Percentiles rank a stretch among this genome's conserved stretches.
Evolutionary conservation across 169 alveolate species (phyloP).

Genomic region (Cryptosporidium muris): DNA sequence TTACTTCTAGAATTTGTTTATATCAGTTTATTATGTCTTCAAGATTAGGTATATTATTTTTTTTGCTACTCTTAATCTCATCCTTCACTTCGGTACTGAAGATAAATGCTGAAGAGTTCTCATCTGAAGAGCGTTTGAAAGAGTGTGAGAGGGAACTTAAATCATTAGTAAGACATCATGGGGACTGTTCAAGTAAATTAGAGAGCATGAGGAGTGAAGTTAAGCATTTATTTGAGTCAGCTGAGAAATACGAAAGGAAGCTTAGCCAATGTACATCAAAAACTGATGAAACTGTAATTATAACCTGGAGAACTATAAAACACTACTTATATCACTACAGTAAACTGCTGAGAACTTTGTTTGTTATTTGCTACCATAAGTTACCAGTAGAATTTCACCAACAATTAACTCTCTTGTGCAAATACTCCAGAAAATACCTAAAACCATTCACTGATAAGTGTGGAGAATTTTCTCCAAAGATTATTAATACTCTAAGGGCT

Average conservation of each 20-base stretch:
- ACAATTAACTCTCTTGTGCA: not conserved
- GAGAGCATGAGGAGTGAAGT: slow-evolving; percentile 32
- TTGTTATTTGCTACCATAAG: slow-evolving; percentile 12
- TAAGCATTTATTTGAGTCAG: slow-evolving; percentile 42
- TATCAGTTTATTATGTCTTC: too few relatives aligned
- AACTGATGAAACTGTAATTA: not conserved
- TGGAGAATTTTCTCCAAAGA: slow-evolving; percentile 5
- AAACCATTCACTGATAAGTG: slow-evolving; percentile 29
- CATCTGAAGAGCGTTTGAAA: slow-evolving; percentile 43
- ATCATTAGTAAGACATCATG: slow-evolving; percentile 33
- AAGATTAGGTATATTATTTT: too few relatives aligned
- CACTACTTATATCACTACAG: slow-evolving; percentile 13
- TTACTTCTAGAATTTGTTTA: too few relatives aligned
- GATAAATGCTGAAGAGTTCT: slow-evolving; percentile 5
- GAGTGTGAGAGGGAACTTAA: slow-evolving; percentile 62
- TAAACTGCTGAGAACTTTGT: slow-evolving; percentile 4
- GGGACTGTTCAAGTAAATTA: slow-evolving; percentile 51
- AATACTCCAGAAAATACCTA: not conserved
- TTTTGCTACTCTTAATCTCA: not conserved
- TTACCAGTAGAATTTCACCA: slow-evolving; percentile 41
- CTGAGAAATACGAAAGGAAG: slow-evolving; percentile 13
- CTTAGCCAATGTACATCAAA: not conserved
- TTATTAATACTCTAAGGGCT: not conserved
- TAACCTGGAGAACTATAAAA: slow-evolving; percentile 18
- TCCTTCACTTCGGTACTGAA: not conserved